These are phyloP conservation scores for Pelargonium fulgidum DNA, from an alignment of 441 rosid species.

Conservation along the genomic window DNA sequence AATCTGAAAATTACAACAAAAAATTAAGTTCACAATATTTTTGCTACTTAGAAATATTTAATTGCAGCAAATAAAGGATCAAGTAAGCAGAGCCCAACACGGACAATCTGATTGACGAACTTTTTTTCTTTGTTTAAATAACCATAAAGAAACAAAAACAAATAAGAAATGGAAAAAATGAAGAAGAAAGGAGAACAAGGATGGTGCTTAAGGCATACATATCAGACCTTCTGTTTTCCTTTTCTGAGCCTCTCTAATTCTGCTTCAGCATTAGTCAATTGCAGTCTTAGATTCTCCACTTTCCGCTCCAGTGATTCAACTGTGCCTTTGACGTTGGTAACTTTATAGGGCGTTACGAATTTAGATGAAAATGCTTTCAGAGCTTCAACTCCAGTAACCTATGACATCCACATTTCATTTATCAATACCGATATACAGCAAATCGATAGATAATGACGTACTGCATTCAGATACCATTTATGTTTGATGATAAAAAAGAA, in stretches of 20 bases:
- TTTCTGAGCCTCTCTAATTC: slow-evolving; percentile 55
- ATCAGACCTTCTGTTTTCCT: slow-evolving; percentile 48
- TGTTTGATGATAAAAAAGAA: too few species aligned
- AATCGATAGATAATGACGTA: neutral
- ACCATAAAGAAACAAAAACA: too few species aligned
- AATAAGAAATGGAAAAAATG: too few species aligned
- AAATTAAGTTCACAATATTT: slow-evolving; percentile 15
- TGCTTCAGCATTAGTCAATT: slow-evolving; percentile 60
- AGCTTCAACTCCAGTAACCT: slow-evolving; percentile 95
- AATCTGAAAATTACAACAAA: slow-evolving; percentile 1
- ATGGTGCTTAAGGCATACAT: neutral
- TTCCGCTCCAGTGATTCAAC: slow-evolving; percentile 55
- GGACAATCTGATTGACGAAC: neutral
- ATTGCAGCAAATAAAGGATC: slow-evolving; percentile 10
- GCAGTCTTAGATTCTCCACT: slow-evolving; percentile 43
- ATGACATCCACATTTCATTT: slow-evolving; percentile 17
- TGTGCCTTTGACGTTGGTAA: slow-evolving; percentile 30
- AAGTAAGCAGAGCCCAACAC: neutral
- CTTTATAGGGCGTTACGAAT: slow-evolving; percentile 57
- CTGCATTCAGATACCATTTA: too few species aligned
- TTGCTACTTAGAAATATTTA: slow-evolving; percentile 14
- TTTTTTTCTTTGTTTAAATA: too few species aligned
- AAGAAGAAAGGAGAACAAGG: neutral
- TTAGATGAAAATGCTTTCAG: slow-evolving; percentile 66
- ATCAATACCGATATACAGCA: neutral